Conservation (phyloP, 805 yeast genomes). For the Candida tammaniensis region DNA sequence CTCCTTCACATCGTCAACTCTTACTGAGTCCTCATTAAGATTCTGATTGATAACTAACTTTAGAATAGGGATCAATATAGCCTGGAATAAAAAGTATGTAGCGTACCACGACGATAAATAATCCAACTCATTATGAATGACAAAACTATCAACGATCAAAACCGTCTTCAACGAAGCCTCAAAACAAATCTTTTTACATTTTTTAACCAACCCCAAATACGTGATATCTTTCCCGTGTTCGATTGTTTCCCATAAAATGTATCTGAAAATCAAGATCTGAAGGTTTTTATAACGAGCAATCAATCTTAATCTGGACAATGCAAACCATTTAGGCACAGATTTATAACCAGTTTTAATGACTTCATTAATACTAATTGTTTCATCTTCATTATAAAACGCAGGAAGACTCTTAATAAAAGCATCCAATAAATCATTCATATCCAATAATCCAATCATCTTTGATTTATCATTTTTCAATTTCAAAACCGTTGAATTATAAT, state of each 20-base stretch:
- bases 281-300: conserved; percentile 17
- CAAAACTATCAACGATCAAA: conserved; percentile 11
- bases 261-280: conserved; percentile 18
- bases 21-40: not conserved
- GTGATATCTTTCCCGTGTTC: conserved; percentile 14
- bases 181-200: conserved; percentile 15
- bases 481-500: conserved; percentile 17
- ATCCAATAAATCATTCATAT: conserved; percentile 18
- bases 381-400: conserved; percentile 15
- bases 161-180: conserved; percentile 16
- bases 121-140: conserved; percentile 14
- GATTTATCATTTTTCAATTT: conserved; percentile 19
- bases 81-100: conserved; percentile 19
- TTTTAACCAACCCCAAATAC: conserved; percentile 15
- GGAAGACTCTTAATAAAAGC: conserved; percentile 15
- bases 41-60: conserved; percentile 15
- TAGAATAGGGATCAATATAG: conserved; percentile 18
- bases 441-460: conserved; percentile 20
- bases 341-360: conserved; percentile 9
- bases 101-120: conserved; percentile 18
- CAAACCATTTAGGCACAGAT: conserved; percentile 18
- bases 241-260: conserved; percentile 19
- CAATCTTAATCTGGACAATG: conserved; percentile 17
- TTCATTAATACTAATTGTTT: conserved; percentile 7
- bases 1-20: conserved; percentile 3